A percentile compares a stretch with the other conserved stretches of the same genome.
These are phyloP conservation scores for Graphilbum fragrans DNA, from an alignment of 2,329 filamentous ascomycete genomes.

Conservation along the genomic window DNA sequence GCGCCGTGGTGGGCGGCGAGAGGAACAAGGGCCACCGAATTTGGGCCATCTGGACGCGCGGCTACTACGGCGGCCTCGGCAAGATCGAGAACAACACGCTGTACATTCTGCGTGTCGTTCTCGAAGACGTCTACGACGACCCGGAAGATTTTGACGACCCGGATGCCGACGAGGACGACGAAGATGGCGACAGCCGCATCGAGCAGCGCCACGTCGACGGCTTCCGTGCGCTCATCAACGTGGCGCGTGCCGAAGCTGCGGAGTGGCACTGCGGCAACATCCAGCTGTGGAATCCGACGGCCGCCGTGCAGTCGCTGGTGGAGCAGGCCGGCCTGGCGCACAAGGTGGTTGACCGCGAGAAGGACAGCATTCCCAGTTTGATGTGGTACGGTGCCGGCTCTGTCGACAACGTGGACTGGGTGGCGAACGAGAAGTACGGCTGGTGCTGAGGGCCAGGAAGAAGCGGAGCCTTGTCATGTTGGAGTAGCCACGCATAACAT, in stretches of 20 bases:
- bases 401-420: constrained; percentile 50
- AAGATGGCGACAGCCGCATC: not conserved
- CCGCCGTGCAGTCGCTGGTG: constrained; percentile 35
- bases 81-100: constrained; percentile 51
- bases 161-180: not conserved
- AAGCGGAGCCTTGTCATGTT: too few species aligned
- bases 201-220: constrained; percentile 31
- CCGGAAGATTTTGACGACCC: constrained; percentile 19
- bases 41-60: constrained; percentile 63
- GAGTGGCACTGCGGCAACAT: constrained; percentile 60
- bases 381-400: constrained; percentile 53
- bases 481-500: too few species aligned
- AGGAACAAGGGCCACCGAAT: constrained; percentile 34
- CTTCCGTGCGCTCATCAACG: constrained; percentile 49
- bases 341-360: constrained; percentile 42
- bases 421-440: constrained; percentile 64
- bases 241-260: constrained; percentile 58
- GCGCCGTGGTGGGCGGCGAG: constrained; percentile 38
- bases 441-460: constrained; percentile 71
- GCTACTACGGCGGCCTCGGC: constrained; percentile 45
- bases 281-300: constrained; percentile 73
- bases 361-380: constrained; percentile 57
- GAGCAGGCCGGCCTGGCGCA: constrained; percentile 34
- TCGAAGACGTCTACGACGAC: constrained; percentile 44
- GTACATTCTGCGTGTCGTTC: constrained; percentile 55